phyloP scores from a whole-genome alignment of 495 filamentous ascomycete species.

The Lentithecium fluviatile region DNA sequence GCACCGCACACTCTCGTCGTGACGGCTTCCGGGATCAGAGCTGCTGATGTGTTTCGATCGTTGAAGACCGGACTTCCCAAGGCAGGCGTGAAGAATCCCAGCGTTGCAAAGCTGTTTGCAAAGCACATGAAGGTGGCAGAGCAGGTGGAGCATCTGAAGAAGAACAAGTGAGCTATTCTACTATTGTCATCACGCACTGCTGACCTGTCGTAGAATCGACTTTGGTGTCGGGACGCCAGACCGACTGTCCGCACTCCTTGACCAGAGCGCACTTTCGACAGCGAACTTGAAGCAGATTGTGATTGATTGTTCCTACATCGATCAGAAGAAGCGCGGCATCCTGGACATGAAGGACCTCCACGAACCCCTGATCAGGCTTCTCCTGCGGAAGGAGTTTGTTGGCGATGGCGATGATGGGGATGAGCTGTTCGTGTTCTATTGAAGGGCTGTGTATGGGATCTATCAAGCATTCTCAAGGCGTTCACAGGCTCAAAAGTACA shows the following conservation, averaged over 20 bases:
- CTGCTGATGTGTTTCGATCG: constrained; percentile 66
- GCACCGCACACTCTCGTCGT: constrained; percentile 85
- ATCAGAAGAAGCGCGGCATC: constrained; percentile 87
- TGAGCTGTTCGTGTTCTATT: constrained; percentile 56
- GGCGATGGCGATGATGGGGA: constrained; percentile 37
- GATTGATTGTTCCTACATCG: constrained; percentile 84
- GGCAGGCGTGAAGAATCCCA: constrained; percentile 48
- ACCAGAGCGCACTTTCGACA: constrained; percentile 38
- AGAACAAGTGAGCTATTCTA: constrained; percentile 46
- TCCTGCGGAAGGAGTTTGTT: constrained; percentile 66
- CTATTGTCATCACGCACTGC: not conserved
- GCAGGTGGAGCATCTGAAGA: constrained; percentile 71
- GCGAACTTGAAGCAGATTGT: constrained; percentile 73
- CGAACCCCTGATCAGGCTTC: constrained; percentile 67
- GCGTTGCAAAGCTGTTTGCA: constrained; percentile 89
- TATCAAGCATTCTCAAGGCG: too few relatives aligned
- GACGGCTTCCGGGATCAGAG: constrained; percentile 72
- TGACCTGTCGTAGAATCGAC: constrained; percentile 55
- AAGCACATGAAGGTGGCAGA: constrained; percentile 97
- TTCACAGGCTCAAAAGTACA: too few relatives aligned
- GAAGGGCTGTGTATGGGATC: constrained; percentile 16
- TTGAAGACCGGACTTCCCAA: constrained; percentile 77
- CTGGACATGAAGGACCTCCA: constrained; percentile 91
- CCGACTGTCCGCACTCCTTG: constrained; percentile 75
- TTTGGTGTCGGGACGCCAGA: constrained; percentile 88